Base-by-base conservation (phyloP, 2,329 filamentous ascomycete species). In the Hirsutella rhossiliensis region DNA sequence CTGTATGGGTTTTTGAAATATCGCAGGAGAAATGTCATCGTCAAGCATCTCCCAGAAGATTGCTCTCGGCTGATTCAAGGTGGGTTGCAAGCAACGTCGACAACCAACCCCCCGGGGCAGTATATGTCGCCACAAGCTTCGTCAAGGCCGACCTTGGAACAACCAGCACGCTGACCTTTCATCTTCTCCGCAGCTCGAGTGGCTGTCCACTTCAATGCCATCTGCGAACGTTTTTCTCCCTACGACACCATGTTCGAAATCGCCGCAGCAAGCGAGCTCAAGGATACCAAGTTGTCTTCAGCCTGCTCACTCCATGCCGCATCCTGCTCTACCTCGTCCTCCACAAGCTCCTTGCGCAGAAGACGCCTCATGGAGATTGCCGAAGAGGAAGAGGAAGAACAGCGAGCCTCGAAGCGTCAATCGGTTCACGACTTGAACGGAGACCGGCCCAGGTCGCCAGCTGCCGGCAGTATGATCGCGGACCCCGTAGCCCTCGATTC, bases 41-140 rank as follows among this genome's bases (percentile, higher is more conserved):
- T 98, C 62, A 96, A 92, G 67, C 95, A 92, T 62, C 75, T 95
- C 49, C 92, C 90, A 1, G 87, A 94, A 47, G 86, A 82, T 47
- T 90, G 89, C 52, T 97, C 92, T 50, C 78, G 92, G 55, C 71
- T 98, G 44, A 72, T 98, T 43, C 86, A 95, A 84, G 92, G 92
- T 95, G 65, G 54, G 78, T 62, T 5, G 23, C 6, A 27, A 7
- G 23, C 23, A 7, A 2, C 5, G 23, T 27, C 29, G 4, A 12
- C 5, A 32, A 13, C 31, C 13, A 6, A 17, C 20, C 18, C 2
- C 17, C 19, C n/a, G 6, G 19, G n/a, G 36, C 36, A 9, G 23
- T 17, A 19, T 5, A 12, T 38, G 11, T 20, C 31, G 31, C 12
- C 12, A 13, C 11, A 13, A 32, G 12, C 31, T 13, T n/a, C 31